A percentile compares a stretch with the other conserved stretches of the same genome.
phyloP scores from a whole-genome alignment of 495 filamentous ascomycete genomes.

The Penicillium parvum region DNA sequence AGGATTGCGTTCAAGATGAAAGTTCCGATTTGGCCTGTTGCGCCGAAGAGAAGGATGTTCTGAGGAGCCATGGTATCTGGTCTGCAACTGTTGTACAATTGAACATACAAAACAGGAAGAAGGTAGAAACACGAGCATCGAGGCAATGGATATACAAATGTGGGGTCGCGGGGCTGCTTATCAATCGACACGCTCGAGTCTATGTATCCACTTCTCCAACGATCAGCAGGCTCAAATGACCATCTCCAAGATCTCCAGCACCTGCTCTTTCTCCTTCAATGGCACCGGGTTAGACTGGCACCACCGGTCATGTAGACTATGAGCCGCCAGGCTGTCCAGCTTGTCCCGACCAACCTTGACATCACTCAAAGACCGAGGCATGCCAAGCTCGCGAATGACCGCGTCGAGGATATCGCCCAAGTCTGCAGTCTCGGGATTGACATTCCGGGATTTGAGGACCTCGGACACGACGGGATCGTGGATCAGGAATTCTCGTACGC shows the following conservation, averaged over 20 bases:
- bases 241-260: constrained; percentile 53
- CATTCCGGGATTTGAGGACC: constrained; percentile 35
- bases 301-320: constrained; percentile 51
- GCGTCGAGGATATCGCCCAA: constrained; percentile 52
- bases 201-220: not conserved
- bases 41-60: constrained; percentile 65
- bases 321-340: constrained; percentile 46
- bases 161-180: constrained; percentile 24
- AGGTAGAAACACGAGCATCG: not conserved
- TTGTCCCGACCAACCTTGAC: constrained; percentile 51
- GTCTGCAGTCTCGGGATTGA: constrained; percentile 35
- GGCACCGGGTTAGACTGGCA: constrained; percentile 47
- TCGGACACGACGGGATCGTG: constrained; percentile 38
- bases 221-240: constrained; percentile 18
- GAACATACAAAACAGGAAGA: not conserved
- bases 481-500: constrained; percentile 47
- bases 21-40: constrained; percentile 62
- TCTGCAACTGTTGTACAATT: not conserved
- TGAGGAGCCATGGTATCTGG: constrained; percentile 13
- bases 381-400: constrained; percentile 50
- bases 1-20: constrained; percentile 60
- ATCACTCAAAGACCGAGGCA: constrained; percentile 53
- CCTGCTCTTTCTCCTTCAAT: constrained; percentile 45
- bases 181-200: constrained; percentile 9
- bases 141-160: not conserved